Conservation (phyloP, 805 yeast species). For the Wickerhamiella brachini region DNA sequence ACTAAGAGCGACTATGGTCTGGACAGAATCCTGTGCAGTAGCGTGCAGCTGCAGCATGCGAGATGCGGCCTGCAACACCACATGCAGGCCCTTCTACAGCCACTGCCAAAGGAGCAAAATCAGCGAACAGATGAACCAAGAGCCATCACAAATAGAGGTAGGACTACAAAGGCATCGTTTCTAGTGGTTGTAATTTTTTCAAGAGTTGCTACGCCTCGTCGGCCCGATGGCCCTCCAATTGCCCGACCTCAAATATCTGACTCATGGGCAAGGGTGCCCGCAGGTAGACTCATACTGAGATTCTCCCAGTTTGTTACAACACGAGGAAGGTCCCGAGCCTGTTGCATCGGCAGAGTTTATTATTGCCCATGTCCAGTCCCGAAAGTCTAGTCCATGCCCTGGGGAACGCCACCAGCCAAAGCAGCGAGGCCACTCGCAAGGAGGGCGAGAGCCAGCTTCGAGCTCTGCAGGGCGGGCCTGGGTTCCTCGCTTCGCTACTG, state of each 20-base stretch:
- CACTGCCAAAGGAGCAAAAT: neutral
- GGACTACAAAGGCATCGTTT: too few species aligned
- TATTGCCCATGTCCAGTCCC: neutral
- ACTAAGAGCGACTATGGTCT: neutral
- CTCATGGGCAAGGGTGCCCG: neutral
- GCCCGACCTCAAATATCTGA: neutral
- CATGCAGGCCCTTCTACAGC: neutral
- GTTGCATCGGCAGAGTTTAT: neutral
- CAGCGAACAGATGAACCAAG: too few species aligned
- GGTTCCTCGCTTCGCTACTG: constrained; percentile 11
- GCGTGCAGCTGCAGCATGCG: neutral
- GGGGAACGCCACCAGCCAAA: constrained; percentile 11
- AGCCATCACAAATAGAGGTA: too few species aligned
- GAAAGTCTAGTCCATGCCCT: constrained; percentile 14
- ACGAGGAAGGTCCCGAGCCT: neutral
- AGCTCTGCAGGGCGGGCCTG: constrained; percentile 4
- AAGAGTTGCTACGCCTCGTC: neutral
- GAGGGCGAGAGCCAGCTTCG: constrained; percentile 11
- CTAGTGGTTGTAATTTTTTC: too few species aligned
- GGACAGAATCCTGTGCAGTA: neutral
- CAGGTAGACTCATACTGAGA: neutral
- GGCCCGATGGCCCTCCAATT: neutral
- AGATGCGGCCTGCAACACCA: neutral
- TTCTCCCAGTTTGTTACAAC: neutral
- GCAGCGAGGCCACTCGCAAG: constrained; percentile 10